phyloP scores from a whole-genome alignment of 805 yeast species.

The Yarrowia alimentaria region DNA sequence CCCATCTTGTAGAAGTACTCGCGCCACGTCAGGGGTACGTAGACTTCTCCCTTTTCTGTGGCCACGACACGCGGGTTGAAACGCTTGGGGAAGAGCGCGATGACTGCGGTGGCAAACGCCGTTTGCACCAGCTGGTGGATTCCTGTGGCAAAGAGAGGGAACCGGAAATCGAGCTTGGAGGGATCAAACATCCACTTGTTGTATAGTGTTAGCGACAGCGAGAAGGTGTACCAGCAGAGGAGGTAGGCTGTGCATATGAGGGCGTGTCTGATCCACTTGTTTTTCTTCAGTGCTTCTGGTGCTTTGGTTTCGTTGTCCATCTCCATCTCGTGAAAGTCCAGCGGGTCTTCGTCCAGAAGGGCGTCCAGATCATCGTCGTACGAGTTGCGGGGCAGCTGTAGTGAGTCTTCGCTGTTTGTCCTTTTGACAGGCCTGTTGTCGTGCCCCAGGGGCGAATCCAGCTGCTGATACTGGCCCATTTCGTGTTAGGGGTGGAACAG shows the following conservation, averaged over 20 bases:
- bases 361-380: constrained; percentile 20
- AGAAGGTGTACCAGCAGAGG: constrained; percentile 41
- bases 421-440: background rate
- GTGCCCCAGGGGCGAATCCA: constrained; percentile 5
- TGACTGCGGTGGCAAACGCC: constrained; percentile 44
- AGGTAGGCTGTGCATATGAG: constrained; percentile 27
- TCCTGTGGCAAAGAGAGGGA: constrained; percentile 81
- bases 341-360: constrained; percentile 10
- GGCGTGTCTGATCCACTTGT: constrained; percentile 24
- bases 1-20: constrained; percentile 52
- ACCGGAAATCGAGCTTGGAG: constrained; percentile 69
- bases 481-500: background rate
- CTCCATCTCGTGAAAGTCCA: constrained; percentile 20
- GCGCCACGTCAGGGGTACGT: constrained; percentile 31
- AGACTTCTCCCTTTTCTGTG: constrained; percentile 9
- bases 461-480: constrained; percentile 24
- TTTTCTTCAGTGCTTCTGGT: constrained; percentile 1
- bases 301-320: constrained; percentile 19
- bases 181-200: constrained; percentile 96
- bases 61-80: constrained; percentile 19
- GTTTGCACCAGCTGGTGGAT: constrained; percentile 77
- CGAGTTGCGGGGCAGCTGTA: background rate
- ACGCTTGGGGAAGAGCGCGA: constrained; percentile 5
- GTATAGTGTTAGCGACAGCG: constrained; percentile 49
- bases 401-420: constrained; percentile 6